Evolutionary conservation across 2,329 filamentous ascomycete genomes (phyloP).

Genomic region (Alternaria brassicicola): DNA sequence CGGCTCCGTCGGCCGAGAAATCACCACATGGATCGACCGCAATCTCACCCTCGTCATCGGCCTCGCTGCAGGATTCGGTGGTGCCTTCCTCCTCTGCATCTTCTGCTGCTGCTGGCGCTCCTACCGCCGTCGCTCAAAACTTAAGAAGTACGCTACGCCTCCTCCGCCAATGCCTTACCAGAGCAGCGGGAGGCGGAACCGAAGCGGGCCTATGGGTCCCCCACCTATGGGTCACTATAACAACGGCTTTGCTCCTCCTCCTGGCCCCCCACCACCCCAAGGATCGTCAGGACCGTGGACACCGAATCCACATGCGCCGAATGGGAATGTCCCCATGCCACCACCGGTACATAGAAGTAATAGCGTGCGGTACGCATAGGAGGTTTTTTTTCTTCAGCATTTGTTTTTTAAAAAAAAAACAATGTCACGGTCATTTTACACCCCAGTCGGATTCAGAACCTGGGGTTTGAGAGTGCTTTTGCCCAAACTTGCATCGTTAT

Average conservation of each 20-base stretch:
- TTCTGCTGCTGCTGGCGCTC: constrained; percentile 69
- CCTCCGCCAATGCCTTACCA: constrained; percentile 15
- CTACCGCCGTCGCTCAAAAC: constrained; percentile 44
- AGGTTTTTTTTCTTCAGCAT: background rate
- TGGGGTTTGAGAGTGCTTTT: background rate
- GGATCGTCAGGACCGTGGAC: constrained; percentile 1
- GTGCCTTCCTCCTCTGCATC: constrained; percentile 69
- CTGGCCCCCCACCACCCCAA: background rate
- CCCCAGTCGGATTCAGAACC: background rate
- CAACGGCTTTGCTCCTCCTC: constrained; percentile 4
- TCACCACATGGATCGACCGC: constrained; percentile 74
- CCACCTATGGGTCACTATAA: constrained; percentile 10
- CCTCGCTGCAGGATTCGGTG: constrained; percentile 72
- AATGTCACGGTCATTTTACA: constrained; percentile 6
- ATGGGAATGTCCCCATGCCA: constrained; percentile 14
- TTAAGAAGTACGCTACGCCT: constrained; percentile 25
- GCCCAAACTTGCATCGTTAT: constrained; percentile 6
- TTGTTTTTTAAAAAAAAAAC: background rate
- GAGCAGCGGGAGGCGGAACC: background rate
- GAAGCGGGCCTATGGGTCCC: background rate
- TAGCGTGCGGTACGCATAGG: constrained; percentile 25
- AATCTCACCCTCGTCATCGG: constrained; percentile 86
- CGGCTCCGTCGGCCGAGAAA: constrained; percentile 70
- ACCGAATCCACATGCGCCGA: constrained; percentile 3
- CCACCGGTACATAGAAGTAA: constrained; percentile 21